Evolutionary conservation across 192 early-diverging fungal genomes (phyloP).

Genomic region (Gonapodya prolifera): DNA sequence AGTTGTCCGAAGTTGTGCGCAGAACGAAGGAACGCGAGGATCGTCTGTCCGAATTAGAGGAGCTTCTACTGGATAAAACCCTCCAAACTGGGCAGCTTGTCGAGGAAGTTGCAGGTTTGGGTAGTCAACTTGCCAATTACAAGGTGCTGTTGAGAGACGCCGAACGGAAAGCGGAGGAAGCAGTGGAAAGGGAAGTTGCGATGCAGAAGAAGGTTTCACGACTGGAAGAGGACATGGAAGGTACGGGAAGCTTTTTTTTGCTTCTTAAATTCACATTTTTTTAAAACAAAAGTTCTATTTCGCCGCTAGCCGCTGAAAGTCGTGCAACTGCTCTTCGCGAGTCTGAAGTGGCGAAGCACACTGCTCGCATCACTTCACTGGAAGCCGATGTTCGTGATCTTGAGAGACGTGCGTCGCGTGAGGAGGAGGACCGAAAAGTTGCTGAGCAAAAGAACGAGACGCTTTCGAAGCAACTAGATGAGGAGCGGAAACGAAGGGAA

Average conservation of each 20-base stretch:
- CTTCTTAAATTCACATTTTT: too few relatives aligned
- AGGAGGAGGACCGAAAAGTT: neutral
- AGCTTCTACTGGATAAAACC: neutral
- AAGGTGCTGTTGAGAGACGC: neutral
- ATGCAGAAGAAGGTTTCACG: neutral
- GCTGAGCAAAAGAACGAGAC: neutral
- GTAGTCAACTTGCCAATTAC: neutral
- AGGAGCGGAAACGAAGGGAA: neutral
- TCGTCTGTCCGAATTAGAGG: neutral
- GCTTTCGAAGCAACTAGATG: neutral
- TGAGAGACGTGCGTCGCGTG: neutral
- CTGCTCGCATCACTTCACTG: neutral
- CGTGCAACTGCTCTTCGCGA: neutral
- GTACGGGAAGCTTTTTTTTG: neutral
- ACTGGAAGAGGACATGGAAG: neutral
- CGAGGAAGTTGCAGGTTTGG: neutral
- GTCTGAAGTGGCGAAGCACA: neutral
- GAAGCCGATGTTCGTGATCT: neutral
- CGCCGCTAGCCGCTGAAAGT: neutral
- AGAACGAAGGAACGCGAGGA: neutral
- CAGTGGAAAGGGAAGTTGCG: neutral
- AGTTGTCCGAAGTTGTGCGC: neutral
- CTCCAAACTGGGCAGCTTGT: neutral
- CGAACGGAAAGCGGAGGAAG: neutral
- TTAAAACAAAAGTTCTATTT: too few relatives aligned